Evolutionary conservation across 2,329 filamentous ascomycete genomes (phyloP), one percentile per base, ranked within the genome.

Genomic region (Blastomyces parvus): DNA sequence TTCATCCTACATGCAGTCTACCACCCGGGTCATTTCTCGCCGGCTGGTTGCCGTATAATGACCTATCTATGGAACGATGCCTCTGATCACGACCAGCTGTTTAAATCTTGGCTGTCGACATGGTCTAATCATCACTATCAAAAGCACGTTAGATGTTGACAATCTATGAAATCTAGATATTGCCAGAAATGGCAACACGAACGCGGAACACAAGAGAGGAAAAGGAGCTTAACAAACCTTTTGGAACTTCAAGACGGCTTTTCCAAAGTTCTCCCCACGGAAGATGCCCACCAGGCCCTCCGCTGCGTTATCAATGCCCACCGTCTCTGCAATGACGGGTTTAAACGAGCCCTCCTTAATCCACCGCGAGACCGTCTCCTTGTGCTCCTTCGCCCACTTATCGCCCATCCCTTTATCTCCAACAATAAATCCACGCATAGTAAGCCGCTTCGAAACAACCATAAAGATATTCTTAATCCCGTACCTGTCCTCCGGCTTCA

Each of bases 241-340:
- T 77, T 85, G 69, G 46, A 88, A 84, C 80, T 90, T 88, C 70
- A 94, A 71, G 27, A 94, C 83, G 19, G 90, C 88, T 83, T 96
- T 96, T 69, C 91, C 91, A 76, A 91, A 89, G 79, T 95, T 95
- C 76, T 88, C 83, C 58, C 91, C 91, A 70, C 84, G 74, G 62
- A 94, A 81, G 80, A 95, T 86, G 14, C 86, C 88, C 14, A 93
- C 76, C 65, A 95, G 81, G 0, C 88, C 91, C 63, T 91, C 84
- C 6, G 85, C 79, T 0, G 87, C 87, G 65, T 89, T 86, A 65
- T 95, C 91, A 64, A 95, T 91, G 25, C 90, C 90, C 62, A 87
- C 81, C 0, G 87, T 91, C 64, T 89, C 78, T 69, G 83, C 79
- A 65, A 88, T 80, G 77, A 87, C 86, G 59, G 85, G 82, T 80